A percentile compares a stretch with the other conserved stretches of the same genome.
Conservation (phyloP, 495 filamentous ascomycete species). For the Cairneyella variabilis region DNA sequence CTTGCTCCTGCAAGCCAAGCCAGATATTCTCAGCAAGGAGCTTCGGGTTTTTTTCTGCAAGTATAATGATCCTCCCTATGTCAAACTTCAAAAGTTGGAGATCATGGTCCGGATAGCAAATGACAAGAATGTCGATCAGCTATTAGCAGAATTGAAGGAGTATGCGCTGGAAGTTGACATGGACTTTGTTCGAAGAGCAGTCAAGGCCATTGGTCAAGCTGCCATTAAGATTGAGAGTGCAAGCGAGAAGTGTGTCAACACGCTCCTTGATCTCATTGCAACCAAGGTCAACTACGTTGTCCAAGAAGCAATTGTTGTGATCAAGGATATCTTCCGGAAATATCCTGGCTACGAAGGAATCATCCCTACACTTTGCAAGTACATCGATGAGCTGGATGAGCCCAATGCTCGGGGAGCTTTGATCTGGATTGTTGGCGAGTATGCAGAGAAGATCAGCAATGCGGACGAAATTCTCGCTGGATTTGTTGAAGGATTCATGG, state of each 20-base stretch:
- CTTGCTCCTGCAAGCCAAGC: constrained; percentile 88
- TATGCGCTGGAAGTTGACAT: constrained; percentile 98
- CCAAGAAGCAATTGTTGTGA: constrained; percentile 95
- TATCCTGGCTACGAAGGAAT: constrained; percentile 98
- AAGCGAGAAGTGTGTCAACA: constrained; percentile 92
- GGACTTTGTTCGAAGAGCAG: constrained; percentile 93
- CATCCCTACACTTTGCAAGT: constrained; percentile 92
- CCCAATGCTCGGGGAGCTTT: constrained; percentile 86
- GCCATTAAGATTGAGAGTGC: constrained; percentile 97
- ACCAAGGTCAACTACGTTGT: constrained; percentile 99
- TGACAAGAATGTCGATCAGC: constrained; percentile 92
- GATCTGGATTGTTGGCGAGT: constrained; percentile 99
- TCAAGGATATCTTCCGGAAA: constrained; percentile 97
- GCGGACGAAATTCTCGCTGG: constrained; percentile 83
- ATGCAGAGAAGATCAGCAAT: constrained; percentile 98
- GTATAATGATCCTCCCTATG: constrained; percentile 97
- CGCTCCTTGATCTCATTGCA: constrained; percentile 86
- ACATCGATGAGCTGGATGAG: constrained; percentile 95
- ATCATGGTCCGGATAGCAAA: constrained; percentile 99
- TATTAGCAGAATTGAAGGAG: constrained; percentile 90
- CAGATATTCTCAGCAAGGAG: constrained; percentile 95
- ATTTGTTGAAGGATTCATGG: constrained; percentile 89
- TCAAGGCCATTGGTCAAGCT: constrained; percentile 93
- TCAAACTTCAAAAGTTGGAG: constrained; percentile 96
- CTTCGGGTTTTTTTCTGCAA: constrained; percentile 99